These are phyloP conservation scores for Fusarium metavorans DNA, from an alignment of 2,329 filamentous ascomycete genomes.

Conservation along the genomic window DNA sequence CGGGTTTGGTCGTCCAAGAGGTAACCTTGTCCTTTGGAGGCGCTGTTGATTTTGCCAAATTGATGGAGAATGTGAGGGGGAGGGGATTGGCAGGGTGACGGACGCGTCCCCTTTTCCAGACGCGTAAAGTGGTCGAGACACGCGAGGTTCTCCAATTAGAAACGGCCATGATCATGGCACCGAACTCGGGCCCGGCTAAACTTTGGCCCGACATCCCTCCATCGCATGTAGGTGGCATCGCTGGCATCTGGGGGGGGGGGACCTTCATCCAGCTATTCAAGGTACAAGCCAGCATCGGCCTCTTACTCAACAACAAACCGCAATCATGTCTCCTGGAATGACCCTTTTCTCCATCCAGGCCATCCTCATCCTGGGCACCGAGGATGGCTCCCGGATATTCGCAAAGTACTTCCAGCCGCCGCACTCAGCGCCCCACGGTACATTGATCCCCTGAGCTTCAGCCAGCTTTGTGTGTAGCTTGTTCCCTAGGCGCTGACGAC, in stretches of 20 bases:
- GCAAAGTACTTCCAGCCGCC: constrained; percentile 88
- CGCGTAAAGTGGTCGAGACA: constrained; percentile 57
- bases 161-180: not conserved
- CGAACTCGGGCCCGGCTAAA: constrained; percentile 47
- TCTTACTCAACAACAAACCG: constrained; percentile 20
- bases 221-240: constrained; percentile 40
- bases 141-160: constrained; percentile 31
- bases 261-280: constrained; percentile 31
- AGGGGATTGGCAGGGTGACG: constrained; percentile 43
- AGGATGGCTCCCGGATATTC: constrained; percentile 92
- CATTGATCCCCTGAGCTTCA: constrained; percentile 26
- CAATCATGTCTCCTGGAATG: constrained; percentile 77
- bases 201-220: constrained; percentile 43
- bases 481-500: constrained; percentile 38
- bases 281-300: constrained; percentile 33
- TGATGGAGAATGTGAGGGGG: constrained; percentile 42
- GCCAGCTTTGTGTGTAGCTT: constrained; percentile 3
- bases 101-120: constrained; percentile 40
- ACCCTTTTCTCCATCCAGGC: constrained; percentile 83
- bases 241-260: constrained; percentile 47
- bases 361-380: constrained; percentile 81
- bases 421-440: constrained; percentile 60
- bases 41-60: constrained; percentile 41
- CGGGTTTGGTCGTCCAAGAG: constrained; percentile 19
- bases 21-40: constrained; percentile 19